Evolutionary conservation across 2,329 filamentous ascomycete genomes (phyloP).

Genomic region (Botrytis deweyae): DNA sequence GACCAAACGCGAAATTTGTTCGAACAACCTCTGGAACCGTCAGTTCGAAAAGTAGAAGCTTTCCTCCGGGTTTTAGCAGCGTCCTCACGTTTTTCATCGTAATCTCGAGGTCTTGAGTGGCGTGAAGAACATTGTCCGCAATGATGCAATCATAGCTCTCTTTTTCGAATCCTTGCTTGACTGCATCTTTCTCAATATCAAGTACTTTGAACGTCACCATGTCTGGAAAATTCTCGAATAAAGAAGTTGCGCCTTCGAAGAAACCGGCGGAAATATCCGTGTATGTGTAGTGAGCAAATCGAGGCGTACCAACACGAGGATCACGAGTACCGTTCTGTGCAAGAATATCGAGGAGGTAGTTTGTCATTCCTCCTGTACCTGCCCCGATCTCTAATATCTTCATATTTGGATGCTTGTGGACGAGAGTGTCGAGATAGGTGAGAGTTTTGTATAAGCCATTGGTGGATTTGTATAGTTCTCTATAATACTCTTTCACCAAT

Average conservation of each 20-base stretch:
- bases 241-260: neutral
- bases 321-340: neutral
- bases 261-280: neutral
- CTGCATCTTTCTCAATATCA: slow-evolving; percentile 2
- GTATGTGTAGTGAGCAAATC: neutral
- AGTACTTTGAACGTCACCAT: neutral
- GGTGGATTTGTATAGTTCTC: neutral
- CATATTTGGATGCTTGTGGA: neutral
- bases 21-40: neutral
- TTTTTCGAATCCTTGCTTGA: neutral
- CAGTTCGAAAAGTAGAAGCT: neutral
- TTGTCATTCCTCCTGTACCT: neutral
- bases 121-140: slow-evolving; percentile 10
- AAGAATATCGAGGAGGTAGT: neutral
- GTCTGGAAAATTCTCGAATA: neutral
- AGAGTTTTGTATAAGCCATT: neutral
- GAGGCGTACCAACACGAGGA: neutral
- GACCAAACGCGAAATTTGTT: slow-evolving; percentile 34
- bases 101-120: neutral
- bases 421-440: neutral
- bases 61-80: slow-evolving; percentile 9
- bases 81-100: neutral
- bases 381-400: neutral
- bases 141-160: neutral
- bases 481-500: neutral